Evolutionary conservation across 345 rosid species (phyloP), one percentile per base, ranked within the genome.

Genomic region (Barbarea vulgaris): DNA sequence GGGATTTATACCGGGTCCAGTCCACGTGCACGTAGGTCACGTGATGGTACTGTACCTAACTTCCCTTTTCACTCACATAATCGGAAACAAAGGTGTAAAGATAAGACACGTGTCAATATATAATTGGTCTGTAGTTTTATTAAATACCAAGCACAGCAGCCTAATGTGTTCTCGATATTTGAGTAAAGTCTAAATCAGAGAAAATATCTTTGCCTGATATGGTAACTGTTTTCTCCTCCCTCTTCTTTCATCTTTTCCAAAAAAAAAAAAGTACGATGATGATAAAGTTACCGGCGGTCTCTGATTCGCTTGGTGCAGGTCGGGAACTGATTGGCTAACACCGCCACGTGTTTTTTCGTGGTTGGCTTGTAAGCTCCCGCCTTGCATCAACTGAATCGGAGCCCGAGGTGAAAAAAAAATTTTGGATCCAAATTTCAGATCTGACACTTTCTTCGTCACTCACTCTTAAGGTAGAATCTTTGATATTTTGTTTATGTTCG

Each of bases 281-380:
- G 55, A 79, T 48, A 37, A 67, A 59, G 69, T 88, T 70, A 80
- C 85, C 86, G 88, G 86, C 89, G 90, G 91, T 67, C 84, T 91
- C 96, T 76, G 84, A 93, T 85, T 93, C 97, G 97, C 98, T 91
- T 93, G 98, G 93, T 93, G 96, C 97, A 93, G 93, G 91, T 91
- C 97, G 97, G 98, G 98, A 90, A 85, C 91, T 80, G 82, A 77
- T 85, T 85, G 71, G 72, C 84, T 77, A 25, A 22, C 56, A 36
- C 64, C 4, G 61, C 75, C 83, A 77, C 37, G 9, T 84, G 81
- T 64, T 7, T 36, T 42, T 5, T 48, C 53, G 62, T 59, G 55
- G 63, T 73, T 78, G 79, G 81, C 28, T 47, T 14, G 73, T 65
- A 54, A 54, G 83, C 78, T 90, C 97, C 90, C 90, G 97, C 89